Base-by-base conservation (phyloP, 441 rosid species). In the Populus hybrid region DNA sequence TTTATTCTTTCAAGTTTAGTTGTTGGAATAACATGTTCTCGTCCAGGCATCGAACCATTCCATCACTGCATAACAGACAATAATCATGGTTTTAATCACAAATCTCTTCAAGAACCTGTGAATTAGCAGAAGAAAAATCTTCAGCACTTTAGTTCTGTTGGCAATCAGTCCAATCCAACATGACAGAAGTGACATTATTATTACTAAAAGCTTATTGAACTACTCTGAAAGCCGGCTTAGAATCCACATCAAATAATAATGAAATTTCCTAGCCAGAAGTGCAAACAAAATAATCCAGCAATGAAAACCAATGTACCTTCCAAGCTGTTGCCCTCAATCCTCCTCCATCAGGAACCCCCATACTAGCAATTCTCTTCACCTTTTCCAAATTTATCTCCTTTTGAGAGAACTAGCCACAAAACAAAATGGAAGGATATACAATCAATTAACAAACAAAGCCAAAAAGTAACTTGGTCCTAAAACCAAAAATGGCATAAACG, bases 351-450 rank as follows among this genome's bases (percentile, higher is more conserved):
- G 91, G 90, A 77, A 91, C 84, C 53, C 93, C 93, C 0, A 84
- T 77, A 30, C 81, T 78, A 5, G 91, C 90, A 74, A 89, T 86
- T 80, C 89, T 88, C 77, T 78, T 88, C 77, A 90, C 63, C 74
- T 90, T 90, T 61, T 89, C 92, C 84, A 90, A 70, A 83, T 91
- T 88, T 69, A 91, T 87, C 79, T 90, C 90, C 80, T 78, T 80
- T 80, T 82, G 91, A 38, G 91, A 86, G 50, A 91, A 75, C 93
- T 89, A 82, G 72, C 66, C 71, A 61, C 21, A 76, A 59, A 75
- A 75, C 42, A 61, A 67, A 67, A 77, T 32, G 18, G 10, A 53
- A 46, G 50, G 34, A 66, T 4, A 35, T n/a, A 59, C 11, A 21
- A 4, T 63, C 14, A 10, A 72, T 71, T 18, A 34, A 23, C 34